phyloP scores from a whole-genome alignment of 176 grass and related monocot genomes.

The sorghum (Sorghum bicolor) region Sorghum_bicolor_NCBIv3 NC_012875.2:55174501-55175000 shows the following conservation, averaged over 20 bases:
- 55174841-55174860: not conserved
- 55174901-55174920: conserved; percentile 54
- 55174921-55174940: conserved; percentile 19
- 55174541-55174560: too few relatives aligned
- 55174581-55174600: not conserved
- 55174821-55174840: not conserved
- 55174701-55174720: not conserved
- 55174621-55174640: conserved; percentile 31
- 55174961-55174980: conserved; percentile 22
- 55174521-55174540: too few relatives aligned
- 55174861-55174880: not conserved
- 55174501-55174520: not conserved
- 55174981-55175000: conserved; percentile 50
- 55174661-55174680: not conserved
- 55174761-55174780: not conserved
- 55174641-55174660: not conserved
- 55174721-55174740: not conserved
- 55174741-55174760: not conserved
- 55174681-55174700: not conserved
- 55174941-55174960: not conserved
- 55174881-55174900: conserved; percentile 1
- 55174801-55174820: not conserved
- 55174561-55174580: not conserved
- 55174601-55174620: not conserved
- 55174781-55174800: conserved; percentile 29